Percentiles rank a stretch among this genome's conserved stretches.
phyloP scores from a whole-genome alignment of 2,329 filamentous ascomycete species.

The Hypoxylon sp. region DNA sequence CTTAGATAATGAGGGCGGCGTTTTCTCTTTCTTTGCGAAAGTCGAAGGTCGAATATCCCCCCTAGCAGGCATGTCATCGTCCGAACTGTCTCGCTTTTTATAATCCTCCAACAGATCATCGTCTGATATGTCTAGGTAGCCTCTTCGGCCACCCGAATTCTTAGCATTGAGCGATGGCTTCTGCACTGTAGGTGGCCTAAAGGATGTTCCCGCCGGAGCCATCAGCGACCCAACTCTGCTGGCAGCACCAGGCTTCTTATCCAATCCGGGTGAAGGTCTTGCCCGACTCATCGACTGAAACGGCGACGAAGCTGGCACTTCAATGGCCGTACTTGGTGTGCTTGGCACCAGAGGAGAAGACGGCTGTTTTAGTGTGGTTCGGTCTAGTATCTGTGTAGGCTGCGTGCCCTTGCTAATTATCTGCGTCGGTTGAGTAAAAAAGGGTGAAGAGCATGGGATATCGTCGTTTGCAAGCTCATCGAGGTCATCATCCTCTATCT shows the following conservation, averaged over 20 bases:
- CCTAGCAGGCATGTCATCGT: conserved; percentile 49
- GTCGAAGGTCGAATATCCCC: conserved; percentile 53
- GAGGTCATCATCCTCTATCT: conserved; percentile 56
- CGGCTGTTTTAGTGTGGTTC: conserved; percentile 52
- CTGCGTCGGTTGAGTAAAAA: conserved; percentile 66
- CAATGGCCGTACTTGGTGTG: conserved; percentile 67
- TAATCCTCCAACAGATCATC: conserved; percentile 52
- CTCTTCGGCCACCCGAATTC: conserved; percentile 52
- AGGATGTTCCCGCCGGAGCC: conserved; percentile 81
- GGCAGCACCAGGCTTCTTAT: conserved; percentile 31
- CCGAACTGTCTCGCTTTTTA: conserved; percentile 51
- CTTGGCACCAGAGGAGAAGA: conserved; percentile 54
- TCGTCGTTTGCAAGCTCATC: conserved; percentile 59
- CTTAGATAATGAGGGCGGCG: conserved; percentile 28
- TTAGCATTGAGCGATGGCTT: conserved; percentile 49
- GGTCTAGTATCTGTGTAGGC: conserved; percentile 59
- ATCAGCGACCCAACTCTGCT: conserved; percentile 71
- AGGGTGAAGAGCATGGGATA: conserved; percentile 56
- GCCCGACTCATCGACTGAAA: conserved; percentile 60
- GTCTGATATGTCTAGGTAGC: conserved; percentile 51
- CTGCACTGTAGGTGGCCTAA: conserved; percentile 62
- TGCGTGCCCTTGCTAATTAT: conserved; percentile 60
- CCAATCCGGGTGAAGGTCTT: conserved; percentile 27
- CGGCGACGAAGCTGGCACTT: conserved; percentile 92
- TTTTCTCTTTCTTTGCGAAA: conserved; percentile 47